Conservation (phyloP, 805 yeast genomes). For the Allodekkera sacchari region DNA sequence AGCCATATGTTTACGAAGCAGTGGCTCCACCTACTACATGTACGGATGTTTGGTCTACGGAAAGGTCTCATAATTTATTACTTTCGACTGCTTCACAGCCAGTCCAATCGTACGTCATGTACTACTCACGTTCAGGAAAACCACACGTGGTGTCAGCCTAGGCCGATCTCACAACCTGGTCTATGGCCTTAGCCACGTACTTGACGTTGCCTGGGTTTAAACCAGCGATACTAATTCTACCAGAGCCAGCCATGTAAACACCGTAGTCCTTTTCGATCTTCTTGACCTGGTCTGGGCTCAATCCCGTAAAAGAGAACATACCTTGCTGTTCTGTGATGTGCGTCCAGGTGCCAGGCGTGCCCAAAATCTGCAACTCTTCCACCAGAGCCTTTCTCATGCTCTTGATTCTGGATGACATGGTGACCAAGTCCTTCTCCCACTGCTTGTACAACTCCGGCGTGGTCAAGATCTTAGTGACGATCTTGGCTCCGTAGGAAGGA, state of each 20-base stretch:
- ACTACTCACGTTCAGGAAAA: no score
- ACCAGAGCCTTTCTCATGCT: slow-evolving; percentile 69
- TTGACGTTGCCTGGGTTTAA: slow-evolving; percentile 72
- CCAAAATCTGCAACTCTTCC: slow-evolving; percentile 47
- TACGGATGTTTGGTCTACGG: no score
- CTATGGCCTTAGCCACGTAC: slow-evolving; percentile 72
- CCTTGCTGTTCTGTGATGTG: slow-evolving; percentile 89
- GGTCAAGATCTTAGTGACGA: slow-evolving; percentile 68
- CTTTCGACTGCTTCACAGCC: no score
- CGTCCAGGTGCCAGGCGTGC: slow-evolving; percentile 88
- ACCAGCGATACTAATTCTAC: slow-evolving; percentile 93
- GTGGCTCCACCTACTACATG: no score
- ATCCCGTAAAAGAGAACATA: slow-evolving; percentile 94
- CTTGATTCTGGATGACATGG: slow-evolving; percentile 80
- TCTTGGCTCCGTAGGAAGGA: slow-evolving; percentile 92
- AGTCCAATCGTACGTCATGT: no score
- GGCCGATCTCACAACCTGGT: slow-evolving; percentile 66
- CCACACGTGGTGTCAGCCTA: no score
- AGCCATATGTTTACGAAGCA: no score
- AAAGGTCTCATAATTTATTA: no score
- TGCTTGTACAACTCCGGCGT: slow-evolving; percentile 59
- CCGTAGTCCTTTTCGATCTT: slow-evolving; percentile 72
- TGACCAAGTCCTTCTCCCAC: slow-evolving; percentile 78
- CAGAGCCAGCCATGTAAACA: slow-evolving; percentile 71
- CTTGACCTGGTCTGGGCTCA: slow-evolving; percentile 65